These are phyloP conservation scores for Penicillium flavigenum DNA, from an alignment of 495 filamentous ascomycete species.

Conservation along the genomic window DNA sequence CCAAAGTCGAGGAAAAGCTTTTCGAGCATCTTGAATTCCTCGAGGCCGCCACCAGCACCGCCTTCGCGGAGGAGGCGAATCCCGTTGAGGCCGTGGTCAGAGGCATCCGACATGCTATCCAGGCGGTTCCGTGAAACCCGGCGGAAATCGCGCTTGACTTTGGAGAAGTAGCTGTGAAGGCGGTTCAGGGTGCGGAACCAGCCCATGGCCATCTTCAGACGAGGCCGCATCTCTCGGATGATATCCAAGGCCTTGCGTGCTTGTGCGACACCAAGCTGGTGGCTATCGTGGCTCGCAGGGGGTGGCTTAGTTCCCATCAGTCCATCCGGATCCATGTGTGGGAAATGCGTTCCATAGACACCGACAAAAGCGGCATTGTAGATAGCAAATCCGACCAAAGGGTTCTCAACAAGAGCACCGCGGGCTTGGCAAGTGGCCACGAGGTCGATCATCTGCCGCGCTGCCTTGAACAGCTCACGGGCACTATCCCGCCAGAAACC, in stretches of 20 bases:
- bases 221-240: conserved; percentile 61
- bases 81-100: conserved; percentile 42
- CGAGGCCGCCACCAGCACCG: conserved; percentile 61
- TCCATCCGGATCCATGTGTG: conserved; percentile 71
- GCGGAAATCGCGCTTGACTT: conserved; percentile 60
- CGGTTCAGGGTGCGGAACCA: conserved; percentile 68
- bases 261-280: conserved; percentile 38
- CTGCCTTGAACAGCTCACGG: conserved; percentile 68
- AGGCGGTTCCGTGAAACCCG: conserved; percentile 46
- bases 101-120: conserved; percentile 32
- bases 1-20: conserved; percentile 59
- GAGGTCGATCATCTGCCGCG: conserved; percentile 73
- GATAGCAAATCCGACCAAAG: conserved; percentile 75
- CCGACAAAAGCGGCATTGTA: conserved; percentile 74
- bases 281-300: conserved; percentile 28
- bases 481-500: conserved; percentile 77
- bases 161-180: conserved; percentile 66
- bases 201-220: conserved; percentile 67
- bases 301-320: conserved; percentile 48
- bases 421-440: conserved; percentile 72
- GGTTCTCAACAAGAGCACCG: conserved; percentile 70
- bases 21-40: conserved; percentile 67
- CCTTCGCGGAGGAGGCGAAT: conserved; percentile 49
- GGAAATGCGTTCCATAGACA: conserved; percentile 72
- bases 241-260: conserved; percentile 53